Evolutionary conservation across 2,329 filamentous ascomycete species (phyloP).

Genomic region (Monosporascus sp.): DNA sequence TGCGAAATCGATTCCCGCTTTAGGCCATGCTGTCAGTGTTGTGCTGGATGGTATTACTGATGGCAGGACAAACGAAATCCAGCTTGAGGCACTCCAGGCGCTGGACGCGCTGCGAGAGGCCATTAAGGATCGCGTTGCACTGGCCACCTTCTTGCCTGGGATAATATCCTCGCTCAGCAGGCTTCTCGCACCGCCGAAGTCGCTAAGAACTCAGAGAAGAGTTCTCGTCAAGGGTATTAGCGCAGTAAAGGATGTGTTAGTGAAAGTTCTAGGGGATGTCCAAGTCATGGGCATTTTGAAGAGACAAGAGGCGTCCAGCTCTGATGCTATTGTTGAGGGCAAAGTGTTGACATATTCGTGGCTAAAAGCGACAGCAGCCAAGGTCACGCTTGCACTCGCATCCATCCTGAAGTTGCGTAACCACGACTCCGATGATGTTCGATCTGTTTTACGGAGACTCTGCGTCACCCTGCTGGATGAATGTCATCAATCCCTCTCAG

Average conservation of each 20-base stretch:
- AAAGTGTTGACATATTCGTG: constrained; percentile 52
- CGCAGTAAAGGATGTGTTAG: constrained; percentile 50
- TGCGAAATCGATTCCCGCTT: constrained; percentile 62
- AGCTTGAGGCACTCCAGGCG: constrained; percentile 62
- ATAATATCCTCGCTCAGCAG: constrained; percentile 78
- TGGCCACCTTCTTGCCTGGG: constrained; percentile 83
- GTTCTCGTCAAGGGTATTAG: constrained; percentile 60
- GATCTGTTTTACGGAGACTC: constrained; percentile 59
- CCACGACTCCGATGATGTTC: constrained; percentile 66
- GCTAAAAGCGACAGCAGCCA: constrained; percentile 72
- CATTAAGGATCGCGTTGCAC: constrained; percentile 65
- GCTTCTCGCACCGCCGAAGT: constrained; percentile 62
- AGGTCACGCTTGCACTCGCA: constrained; percentile 77
- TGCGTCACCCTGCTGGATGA: constrained; percentile 74
- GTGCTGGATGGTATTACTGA: constrained; percentile 69
- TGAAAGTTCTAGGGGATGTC: constrained; percentile 53
- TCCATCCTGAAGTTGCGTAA: constrained; percentile 70
- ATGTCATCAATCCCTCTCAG: constrained; percentile 66
- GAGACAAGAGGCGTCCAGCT: constrained; percentile 23
- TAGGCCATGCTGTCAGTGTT: constrained; percentile 78
- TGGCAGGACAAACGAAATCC: constrained; percentile 60
- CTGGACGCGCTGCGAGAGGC: constrained; percentile 57
- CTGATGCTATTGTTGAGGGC: constrained; percentile 22
- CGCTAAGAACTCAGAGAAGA: constrained; percentile 47
- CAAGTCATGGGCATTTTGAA: constrained; percentile 43